A percentile compares a stretch with the other conserved stretches of the same genome.
These are phyloP conservation scores for Rhodotorula sp. DNA, from an alignment of 1,284 basidiomycete species.

Conservation along the genomic window DNA sequence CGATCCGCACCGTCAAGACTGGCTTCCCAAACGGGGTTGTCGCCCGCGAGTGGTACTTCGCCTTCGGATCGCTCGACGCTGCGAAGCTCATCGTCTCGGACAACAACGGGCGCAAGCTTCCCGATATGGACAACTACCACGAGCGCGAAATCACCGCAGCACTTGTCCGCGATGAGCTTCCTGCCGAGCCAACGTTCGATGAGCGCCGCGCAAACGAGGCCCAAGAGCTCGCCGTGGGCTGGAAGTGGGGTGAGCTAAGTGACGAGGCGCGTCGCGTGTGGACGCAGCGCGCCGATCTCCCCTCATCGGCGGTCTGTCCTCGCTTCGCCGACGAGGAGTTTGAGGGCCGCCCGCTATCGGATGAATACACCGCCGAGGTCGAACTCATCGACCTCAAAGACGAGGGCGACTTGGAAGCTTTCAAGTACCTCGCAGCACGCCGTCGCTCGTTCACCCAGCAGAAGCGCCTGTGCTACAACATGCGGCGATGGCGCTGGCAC, in stretches of 20 bases:
- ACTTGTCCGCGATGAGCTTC: background rate
- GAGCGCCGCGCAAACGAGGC: background rate
- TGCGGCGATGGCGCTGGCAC: background rate
- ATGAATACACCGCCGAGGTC: conserved; percentile 3
- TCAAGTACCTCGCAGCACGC: too few relatives aligned
- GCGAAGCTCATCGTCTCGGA: background rate
- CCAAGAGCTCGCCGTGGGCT: conserved; percentile 1
- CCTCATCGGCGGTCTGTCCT: background rate
- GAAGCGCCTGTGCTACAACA: background rate
- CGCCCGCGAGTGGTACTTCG: background rate
- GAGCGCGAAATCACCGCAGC: background rate
- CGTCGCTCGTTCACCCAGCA: background rate
- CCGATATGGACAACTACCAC: background rate
- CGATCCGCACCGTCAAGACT: background rate
- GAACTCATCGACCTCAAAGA: background rate
- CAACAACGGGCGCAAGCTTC: background rate
- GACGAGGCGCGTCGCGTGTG: conserved; percentile 1
- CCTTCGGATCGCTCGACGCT: background rate
- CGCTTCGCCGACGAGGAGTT: background rate
- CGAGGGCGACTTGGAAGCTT: too few relatives aligned
- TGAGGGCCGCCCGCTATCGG: background rate
- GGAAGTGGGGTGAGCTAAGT: conserved; percentile 9
- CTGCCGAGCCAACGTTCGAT: background rate
- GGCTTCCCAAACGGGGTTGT: too few relatives aligned
- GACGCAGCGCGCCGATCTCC: background rate